These are phyloP conservation scores for Cyberlindnera subsufficiens DNA, from an alignment of 805 yeast species.

Conservation along the genomic window DNA sequence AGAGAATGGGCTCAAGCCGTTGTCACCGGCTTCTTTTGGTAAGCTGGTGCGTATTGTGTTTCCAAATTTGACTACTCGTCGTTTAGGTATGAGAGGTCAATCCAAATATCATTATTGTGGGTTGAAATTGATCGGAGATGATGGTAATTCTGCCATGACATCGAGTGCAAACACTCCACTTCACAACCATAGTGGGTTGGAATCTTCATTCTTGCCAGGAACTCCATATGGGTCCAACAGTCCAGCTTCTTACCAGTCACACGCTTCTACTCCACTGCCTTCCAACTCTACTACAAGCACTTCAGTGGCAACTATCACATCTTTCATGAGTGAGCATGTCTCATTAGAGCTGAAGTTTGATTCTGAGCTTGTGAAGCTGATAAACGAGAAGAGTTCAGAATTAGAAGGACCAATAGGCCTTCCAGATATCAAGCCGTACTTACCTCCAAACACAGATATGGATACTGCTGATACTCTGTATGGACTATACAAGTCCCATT, in stretches of 20 bases:
- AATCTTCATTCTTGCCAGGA: slow-evolving; percentile 22
- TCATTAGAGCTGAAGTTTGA: slow-evolving; percentile 15
- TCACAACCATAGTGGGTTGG: slow-evolving; percentile 16
- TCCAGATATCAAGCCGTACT: slow-evolving; percentile 26
- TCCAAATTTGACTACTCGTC: slow-evolving; percentile 63
- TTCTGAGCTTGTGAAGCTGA: slow-evolving; percentile 13
- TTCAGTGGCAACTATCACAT: slow-evolving; percentile 7
- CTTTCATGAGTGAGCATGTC: slow-evolving; percentile 15
- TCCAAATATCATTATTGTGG: slow-evolving; percentile 83
- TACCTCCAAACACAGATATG: slow-evolving; percentile 14
- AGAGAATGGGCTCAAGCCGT: slow-evolving; percentile 46
- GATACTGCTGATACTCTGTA: slow-evolving; percentile 53
- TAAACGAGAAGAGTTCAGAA: slow-evolving; percentile 11
- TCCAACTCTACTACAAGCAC: slow-evolving; percentile 7
- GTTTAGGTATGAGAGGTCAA: slow-evolving; percentile 75
- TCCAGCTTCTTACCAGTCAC: slow-evolving; percentile 22
- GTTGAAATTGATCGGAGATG: slow-evolving; percentile 40
- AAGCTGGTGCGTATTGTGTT: slow-evolving; percentile 57
- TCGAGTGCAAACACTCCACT: slow-evolving; percentile 22
- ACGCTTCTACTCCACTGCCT: slow-evolving; percentile 20
- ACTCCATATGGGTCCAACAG: slow-evolving; percentile 25
- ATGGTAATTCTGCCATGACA: slow-evolving; percentile 18
- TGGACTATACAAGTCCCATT: slow-evolving; percentile 58
- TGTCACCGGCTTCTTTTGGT: slow-evolving; percentile 76
- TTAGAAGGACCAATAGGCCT: slow-evolving; percentile 28